Base-by-base conservation (phyloP, 768 basidiomycete genomes). In the Amylocystis lapponica region DNA sequence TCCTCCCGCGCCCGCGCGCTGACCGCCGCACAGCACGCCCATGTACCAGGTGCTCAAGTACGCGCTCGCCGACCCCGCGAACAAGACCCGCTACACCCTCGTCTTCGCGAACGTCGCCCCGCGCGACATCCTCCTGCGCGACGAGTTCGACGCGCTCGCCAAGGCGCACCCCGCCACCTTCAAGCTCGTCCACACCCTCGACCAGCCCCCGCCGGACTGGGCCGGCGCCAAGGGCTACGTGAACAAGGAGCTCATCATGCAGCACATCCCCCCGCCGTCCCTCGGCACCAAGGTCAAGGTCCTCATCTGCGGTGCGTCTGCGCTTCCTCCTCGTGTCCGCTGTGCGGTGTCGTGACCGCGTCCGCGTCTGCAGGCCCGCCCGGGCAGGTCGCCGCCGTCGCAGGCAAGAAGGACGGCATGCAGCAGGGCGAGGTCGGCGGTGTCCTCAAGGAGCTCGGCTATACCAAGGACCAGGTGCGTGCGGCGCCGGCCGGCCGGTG, bases 11-110 rank as follows among this genome's bases (percentile, higher is more conserved):
- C 41, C 20, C n/a, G 6, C 32, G 7, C 10, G 23, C 39, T 40
- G 39, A 40, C 39, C 13, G 35, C 21, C 35, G 29, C 27, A 19
- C 54, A 90, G 86, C 49, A 85, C 89, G 8, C 89, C 89, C 2
- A 74, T 92, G 35, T 91, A 86, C 68, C 89, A 91, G 64, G 67
- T 96, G 54, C 58, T 94, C 34, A 71, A 71, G 33, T 79, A 92
- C 60, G 84, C 89, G 8, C 76, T 83, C 45, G 53, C 79, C 1
- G 82, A 89, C 56, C 72, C 77, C 25, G 53, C 65, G 31, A 96
- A 98, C 78, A 90, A 83, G 70, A 97, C 96, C 48, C 92, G 92
- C 56, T 96, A 90, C 72, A 95, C 83, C 36, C 72, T 98, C 43
- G 68, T 99, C 54, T 98, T 87, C 66, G 83, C 88, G 29, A 98